Evolutionary conservation across 31 red algal species (phyloP), one percentile per base, ranked within the genome.

Genomic region (Endocladia muricata): DNA sequence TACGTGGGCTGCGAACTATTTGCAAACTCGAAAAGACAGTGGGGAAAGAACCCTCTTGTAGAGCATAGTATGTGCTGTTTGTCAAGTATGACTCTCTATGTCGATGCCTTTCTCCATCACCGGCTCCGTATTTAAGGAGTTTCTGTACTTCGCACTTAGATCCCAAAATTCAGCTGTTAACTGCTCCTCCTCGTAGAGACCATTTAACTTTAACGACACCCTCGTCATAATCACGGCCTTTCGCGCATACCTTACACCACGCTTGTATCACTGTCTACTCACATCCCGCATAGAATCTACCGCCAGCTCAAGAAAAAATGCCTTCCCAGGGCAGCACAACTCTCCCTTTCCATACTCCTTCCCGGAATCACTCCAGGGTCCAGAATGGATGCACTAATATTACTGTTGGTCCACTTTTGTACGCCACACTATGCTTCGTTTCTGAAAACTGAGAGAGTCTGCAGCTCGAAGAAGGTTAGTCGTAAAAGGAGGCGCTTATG

Each of bases 201-300:
- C 70, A 47, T 74, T 74, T 38, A 51, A 5, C 15, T 64, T 78
- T n/a, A 65, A 51, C n/a, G 74, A 55, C 74, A 78, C 21, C 42
- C 74, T 58, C 0, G 58, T 66, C 57, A 0, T 22, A n/a, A 78
- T 51, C 74, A 78, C 54, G n/a, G 74, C 55, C 29, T 78, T 78
- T 38, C 57, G 74, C 62, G 58, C 58, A 34, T 78, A 78, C 0
- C 8, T n/a, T 17, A 78, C 0, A 40, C 58, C 74, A 21, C 65
- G 57, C 31, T 9, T 0, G 65, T 78, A 55, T 15, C 0, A 11
- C 35, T 63, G 74, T 31, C 15, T 65, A 19, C 41, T 64, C 7
- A 78, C 74, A 0, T 22, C 58, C 21, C 65, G 66, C 22, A 68
- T 65, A 71, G 77, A 43, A 11, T 1, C 33, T 7, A 48, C 65